Evolutionary conservation across 164 flowering plant genomes (phyloP).

Genomic region (Vitis riparia): DNA sequence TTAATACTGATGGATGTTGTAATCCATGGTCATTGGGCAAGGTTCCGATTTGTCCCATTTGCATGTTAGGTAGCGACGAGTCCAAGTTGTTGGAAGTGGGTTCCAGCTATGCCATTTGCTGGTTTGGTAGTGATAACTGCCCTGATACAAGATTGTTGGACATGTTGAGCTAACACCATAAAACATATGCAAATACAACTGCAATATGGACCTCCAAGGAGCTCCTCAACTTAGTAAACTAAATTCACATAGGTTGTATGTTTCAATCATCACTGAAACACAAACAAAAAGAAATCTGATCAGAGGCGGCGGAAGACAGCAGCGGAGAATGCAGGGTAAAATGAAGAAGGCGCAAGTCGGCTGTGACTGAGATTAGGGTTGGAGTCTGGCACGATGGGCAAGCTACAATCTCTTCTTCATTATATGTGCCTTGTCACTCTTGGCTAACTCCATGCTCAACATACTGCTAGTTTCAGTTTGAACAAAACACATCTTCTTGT

Average conservation of each 20-base stretch:
- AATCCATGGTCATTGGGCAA: not conserved
- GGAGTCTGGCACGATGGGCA: too few species aligned
- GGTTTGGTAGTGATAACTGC: conserved; percentile 14
- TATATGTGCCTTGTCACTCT: too few species aligned
- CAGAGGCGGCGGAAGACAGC: too few species aligned
- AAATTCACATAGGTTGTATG: not conserved
- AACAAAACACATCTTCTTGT: too few species aligned
- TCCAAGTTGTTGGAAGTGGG: not conserved
- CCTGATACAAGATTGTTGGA: conserved; percentile 35
- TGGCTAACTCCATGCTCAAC: too few species aligned
- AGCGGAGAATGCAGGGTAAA: too few species aligned
- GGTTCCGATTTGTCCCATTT: not conserved
- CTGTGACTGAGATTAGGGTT: too few species aligned
- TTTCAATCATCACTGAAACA: not conserved
- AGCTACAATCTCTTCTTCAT: too few species aligned
- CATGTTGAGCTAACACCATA: conserved; percentile 27
- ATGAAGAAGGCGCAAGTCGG: too few species aligned
- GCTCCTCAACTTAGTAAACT: not conserved
- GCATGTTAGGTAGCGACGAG: not conserved
- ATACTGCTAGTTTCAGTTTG: too few species aligned
- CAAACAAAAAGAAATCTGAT: not conserved
- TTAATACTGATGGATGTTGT: conserved; percentile 8
- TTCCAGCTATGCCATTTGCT: conserved; percentile 9
- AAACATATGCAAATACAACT: not conserved
- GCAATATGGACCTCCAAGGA: not conserved